These are phyloP conservation scores for Penicillium soppii DNA, from an alignment of 495 filamentous ascomycete species.

Conservation along the genomic window DNA sequence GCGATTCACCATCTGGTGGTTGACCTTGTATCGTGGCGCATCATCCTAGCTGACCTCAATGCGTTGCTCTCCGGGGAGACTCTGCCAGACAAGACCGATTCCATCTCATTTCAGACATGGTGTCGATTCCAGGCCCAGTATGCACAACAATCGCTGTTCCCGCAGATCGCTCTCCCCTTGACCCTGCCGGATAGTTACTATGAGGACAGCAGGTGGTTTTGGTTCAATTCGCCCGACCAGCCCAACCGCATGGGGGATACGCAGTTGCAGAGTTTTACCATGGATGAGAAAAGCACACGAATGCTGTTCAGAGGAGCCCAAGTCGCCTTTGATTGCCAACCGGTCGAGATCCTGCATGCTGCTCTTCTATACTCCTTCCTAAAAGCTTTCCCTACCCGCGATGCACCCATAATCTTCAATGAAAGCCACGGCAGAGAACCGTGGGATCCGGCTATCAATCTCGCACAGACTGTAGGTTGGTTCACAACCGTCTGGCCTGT, in stretches of 20 bases:
- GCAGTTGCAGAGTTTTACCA: constrained; percentile 1
- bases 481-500: constrained; percentile 42
- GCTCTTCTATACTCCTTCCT: constrained; percentile 45
- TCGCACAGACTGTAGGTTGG: constrained; percentile 44
- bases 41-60: not conserved
- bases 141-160: not conserved
- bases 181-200: not conserved
- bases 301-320: not conserved
- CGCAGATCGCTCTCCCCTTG: not conserved
- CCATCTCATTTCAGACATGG: not conserved
- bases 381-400: constrained; percentile 45
- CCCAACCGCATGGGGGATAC: constrained; percentile 1
- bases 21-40: not conserved
- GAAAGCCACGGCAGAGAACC: constrained; percentile 37
- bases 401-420: constrained; percentile 32
- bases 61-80: not conserved
- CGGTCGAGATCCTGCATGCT: constrained; percentile 39
- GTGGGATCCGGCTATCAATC: constrained; percentile 25
- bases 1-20: not conserved
- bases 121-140: not conserved
- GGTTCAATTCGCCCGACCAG: not conserved
- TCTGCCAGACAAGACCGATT: not conserved
- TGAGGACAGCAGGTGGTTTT: not conserved
- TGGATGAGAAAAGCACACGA: not conserved
- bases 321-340: constrained; percentile 10